A percentile compares a stretch with the other conserved stretches of the same genome.
Conservation (phyloP, 768 basidiomycete genomes). For the Multifurca ochricompacta region DNA sequence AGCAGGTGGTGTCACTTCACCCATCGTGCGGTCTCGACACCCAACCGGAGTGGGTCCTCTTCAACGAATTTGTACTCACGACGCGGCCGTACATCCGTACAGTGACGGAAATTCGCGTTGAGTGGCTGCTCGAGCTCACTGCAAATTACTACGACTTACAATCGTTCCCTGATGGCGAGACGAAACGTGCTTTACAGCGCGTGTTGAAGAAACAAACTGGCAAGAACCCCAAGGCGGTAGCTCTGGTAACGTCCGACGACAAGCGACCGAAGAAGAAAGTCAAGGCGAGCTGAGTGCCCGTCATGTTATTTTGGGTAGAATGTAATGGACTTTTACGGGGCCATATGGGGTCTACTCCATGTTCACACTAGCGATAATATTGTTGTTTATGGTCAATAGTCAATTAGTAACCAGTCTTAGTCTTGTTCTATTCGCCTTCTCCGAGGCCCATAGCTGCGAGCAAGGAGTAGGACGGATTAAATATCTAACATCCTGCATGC, state of each 20-base stretch:
- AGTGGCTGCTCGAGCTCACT: slow-evolving; percentile 72
- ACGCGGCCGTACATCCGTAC: slow-evolving; percentile 85
- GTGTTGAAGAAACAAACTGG: slow-evolving; percentile 5
- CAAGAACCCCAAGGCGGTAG: background rate
- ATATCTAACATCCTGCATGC: too few relatives aligned
- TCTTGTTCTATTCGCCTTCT: too few relatives aligned
- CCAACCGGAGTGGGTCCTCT: slow-evolving; percentile 87
- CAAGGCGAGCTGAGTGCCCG: background rate
- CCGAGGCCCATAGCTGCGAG: too few relatives aligned
- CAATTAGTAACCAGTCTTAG: too few relatives aligned
- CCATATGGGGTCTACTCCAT: background rate
- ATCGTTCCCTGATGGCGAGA: slow-evolving; percentile 60
- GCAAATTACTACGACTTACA: slow-evolving; percentile 60
- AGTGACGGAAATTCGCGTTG: slow-evolving; percentile 76
- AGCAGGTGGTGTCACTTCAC: slow-evolving; percentile 64
- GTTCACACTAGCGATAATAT: background rate
- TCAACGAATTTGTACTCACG: slow-evolving; percentile 93
- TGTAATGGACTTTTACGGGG: background rate
- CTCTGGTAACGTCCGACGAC: background rate
- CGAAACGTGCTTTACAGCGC: slow-evolving; percentile 43
- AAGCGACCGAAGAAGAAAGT: slow-evolving; percentile 2
- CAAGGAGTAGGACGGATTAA: too few relatives aligned
- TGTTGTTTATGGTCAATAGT: too few relatives aligned
- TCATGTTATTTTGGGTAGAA: background rate
- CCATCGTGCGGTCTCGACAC: slow-evolving; percentile 83